A percentile compares a stretch with the other conserved stretches of the same genome.
Conservation (phyloP, 352 stramenopile species). For the Peronospora destructor region DNA sequence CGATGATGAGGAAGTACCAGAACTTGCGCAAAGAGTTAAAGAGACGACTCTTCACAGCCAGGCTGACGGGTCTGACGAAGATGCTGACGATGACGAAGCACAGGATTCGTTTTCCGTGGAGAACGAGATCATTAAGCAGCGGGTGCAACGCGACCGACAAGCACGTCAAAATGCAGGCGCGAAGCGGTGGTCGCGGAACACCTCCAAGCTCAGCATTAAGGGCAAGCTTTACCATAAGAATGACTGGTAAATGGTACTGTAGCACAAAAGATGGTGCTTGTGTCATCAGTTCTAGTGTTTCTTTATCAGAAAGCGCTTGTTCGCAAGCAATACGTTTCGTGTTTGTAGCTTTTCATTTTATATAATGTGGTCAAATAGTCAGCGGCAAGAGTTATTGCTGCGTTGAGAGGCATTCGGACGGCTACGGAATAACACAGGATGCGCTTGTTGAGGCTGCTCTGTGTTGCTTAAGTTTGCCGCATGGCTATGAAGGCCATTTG, state of each 20-base stretch:
- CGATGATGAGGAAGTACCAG: conserved; percentile 27
- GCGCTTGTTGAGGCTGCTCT: conserved; percentile 76
- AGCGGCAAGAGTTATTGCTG: conserved; percentile 5
- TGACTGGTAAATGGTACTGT: conserved; percentile 41
- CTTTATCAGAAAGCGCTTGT: conserved; percentile 1
- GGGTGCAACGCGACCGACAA: conserved; percentile 65
- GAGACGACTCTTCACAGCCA: conserved; percentile 21
- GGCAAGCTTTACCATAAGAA: conserved; percentile 80
- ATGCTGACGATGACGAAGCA: conserved; percentile 21
- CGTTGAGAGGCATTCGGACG: conserved; percentile 2
- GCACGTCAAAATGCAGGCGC: conserved; percentile 45
- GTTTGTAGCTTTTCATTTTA: conserved; percentile 30
- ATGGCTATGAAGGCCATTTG: too few relatives aligned
- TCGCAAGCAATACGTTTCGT: conserved; percentile 23
- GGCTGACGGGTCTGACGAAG: conserved; percentile 20
- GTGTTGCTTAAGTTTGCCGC: too few relatives aligned
- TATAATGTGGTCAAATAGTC: conserved; percentile 22
- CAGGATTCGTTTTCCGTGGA: conserved; percentile 46
- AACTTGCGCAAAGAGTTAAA: conserved; percentile 36
- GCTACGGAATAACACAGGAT: conserved; percentile 80
- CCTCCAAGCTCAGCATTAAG: conserved; percentile 82
- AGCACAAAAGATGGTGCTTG: conserved; percentile 1
- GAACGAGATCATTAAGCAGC: conserved; percentile 75
- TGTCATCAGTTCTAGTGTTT: conserved; percentile 4
- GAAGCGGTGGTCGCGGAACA: conserved; percentile 70